A percentile compares a stretch with the other conserved stretches of the same genome.
Evolutionary conservation across 1,139 yeast species (phyloP).

Genomic region (Tardiomyces blankii): DNA sequence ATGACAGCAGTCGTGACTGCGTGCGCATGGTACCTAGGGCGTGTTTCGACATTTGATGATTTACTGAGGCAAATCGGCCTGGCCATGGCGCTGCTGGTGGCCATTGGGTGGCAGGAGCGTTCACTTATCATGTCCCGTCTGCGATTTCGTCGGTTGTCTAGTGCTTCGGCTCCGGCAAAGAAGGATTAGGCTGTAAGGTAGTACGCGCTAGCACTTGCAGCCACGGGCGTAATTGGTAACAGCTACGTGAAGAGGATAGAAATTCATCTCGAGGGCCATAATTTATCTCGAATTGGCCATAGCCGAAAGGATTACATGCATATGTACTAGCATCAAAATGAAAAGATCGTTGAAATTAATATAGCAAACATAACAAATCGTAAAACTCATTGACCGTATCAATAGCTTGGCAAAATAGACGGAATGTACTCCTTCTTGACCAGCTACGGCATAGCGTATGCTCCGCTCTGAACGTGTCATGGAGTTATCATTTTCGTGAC

Average conservation of each 20-base stretch:
- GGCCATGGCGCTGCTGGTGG: conserved; percentile 1
- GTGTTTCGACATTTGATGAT: conserved; percentile 3
- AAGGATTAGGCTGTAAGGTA: not conserved
- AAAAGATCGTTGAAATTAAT: conserved; percentile 1
- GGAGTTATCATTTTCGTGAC: no score
- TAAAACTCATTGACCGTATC: not conserved
- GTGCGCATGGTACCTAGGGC: conserved; percentile 7
- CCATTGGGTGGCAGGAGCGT: conserved; percentile 2
- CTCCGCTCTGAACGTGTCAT: no score
- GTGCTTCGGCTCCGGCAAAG: not conserved
- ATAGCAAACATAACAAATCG: conserved; percentile 1
- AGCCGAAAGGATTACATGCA: conserved; percentile 2
- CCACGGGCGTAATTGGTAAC: no score
- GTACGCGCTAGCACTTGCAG: no score
- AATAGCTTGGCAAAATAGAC: no score
- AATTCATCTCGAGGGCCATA: no score
- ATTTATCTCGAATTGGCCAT: no score
- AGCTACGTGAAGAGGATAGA: no score
- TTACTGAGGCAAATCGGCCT: conserved; percentile 5
- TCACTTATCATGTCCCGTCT: not conserved
- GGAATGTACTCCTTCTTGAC: no score
- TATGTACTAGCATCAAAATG: conserved; percentile 1
- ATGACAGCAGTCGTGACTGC: conserved; percentile 5
- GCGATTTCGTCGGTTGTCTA: not conserved
- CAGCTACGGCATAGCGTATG: no score